Percentiles rank a stretch among this genome's conserved stretches.
These are phyloP conservation scores for Ampelomyces quisqualis DNA, from an alignment of 2,329 filamentous ascomycete genomes.

Conservation along the genomic window DNA sequence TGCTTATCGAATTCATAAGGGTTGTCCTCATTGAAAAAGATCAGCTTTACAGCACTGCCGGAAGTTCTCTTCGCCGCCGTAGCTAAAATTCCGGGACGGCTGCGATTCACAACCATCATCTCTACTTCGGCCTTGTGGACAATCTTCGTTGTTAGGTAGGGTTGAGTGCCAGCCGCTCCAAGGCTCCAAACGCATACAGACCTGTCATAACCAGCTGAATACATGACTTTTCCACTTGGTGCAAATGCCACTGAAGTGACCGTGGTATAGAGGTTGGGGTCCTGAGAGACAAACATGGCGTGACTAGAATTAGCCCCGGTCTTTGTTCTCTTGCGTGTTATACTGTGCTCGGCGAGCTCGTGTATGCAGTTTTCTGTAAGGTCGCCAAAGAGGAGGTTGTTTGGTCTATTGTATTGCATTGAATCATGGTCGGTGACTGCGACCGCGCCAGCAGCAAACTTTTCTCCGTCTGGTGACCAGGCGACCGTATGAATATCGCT, in stretches of 20 bases:
- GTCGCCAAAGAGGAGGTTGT: conserved; percentile 59
- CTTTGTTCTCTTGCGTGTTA: conserved; percentile 45
- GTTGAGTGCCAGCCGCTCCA: conserved; percentile 24
- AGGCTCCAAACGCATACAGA: conserved; percentile 50
- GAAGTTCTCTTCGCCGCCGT: conserved; percentile 48
- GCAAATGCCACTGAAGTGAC: conserved; percentile 58
- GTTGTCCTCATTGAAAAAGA: conserved; percentile 23
- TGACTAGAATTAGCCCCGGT: conserved; percentile 47
- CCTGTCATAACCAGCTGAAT: conserved; percentile 58
- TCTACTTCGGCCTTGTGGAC: conserved; percentile 53
- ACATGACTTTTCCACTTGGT: conserved; percentile 48
- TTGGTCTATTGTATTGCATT: conserved; percentile 61
- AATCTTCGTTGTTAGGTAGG: conserved; percentile 28
- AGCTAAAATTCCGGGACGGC: conserved; percentile 45
- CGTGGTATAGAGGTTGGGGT: conserved; percentile 57
- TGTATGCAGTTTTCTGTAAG: conserved; percentile 45
- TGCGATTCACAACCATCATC: conserved; percentile 51
- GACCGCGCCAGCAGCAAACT: conserved; percentile 59
- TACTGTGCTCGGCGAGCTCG: conserved; percentile 57
- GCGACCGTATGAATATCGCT: conserved; percentile 58
- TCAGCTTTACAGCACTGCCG: conserved; percentile 39
- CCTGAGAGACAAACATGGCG: conserved; percentile 52
- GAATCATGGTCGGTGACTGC: conserved; percentile 56
- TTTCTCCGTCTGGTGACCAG: conserved; percentile 57
- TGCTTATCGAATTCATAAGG: conserved; percentile 6